These are phyloP conservation scores for Phoma sp. DNA, from an alignment of 2,329 filamentous ascomycete genomes.

Conservation along the genomic window DNA sequence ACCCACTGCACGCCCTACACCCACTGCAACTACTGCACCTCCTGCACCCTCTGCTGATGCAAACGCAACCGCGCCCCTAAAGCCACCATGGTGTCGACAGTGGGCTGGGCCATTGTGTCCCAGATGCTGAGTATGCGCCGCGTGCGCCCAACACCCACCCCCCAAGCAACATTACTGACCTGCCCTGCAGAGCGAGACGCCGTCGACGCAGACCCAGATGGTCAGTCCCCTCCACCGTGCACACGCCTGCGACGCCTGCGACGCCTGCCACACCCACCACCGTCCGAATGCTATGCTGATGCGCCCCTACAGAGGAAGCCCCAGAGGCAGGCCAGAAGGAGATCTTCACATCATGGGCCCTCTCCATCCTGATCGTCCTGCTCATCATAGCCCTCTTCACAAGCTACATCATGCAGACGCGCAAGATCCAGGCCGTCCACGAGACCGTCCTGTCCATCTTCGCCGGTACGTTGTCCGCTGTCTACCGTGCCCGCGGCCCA, in stretches of 20 bases:
- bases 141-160: background rate
- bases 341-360: slow-evolving; percentile 92
- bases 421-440: slow-evolving; percentile 95
- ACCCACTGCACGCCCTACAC: background rate
- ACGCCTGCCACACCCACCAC: background rate
- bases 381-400: slow-evolving; percentile 95
- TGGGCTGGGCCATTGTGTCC: slow-evolving; percentile 43
- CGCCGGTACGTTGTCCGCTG: slow-evolving; percentile 66
- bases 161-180: slow-evolving; percentile 21
- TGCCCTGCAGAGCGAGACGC: slow-evolving; percentile 51
- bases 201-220: slow-evolving; percentile 56
- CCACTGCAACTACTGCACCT: too few relatives aligned
- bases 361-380: slow-evolving; percentile 95
- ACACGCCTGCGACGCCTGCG: slow-evolving; percentile 6
- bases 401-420: slow-evolving; percentile 94
- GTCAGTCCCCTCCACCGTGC: slow-evolving; percentile 36
- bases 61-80: slow-evolving; percentile 37
- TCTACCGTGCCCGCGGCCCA: slow-evolving; percentile 17
- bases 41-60: slow-evolving; percentile 24
- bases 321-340: slow-evolving; percentile 89
- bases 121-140: slow-evolving; percentile 49
- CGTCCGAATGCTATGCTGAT: slow-evolving; percentile 49
- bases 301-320: slow-evolving; percentile 58
- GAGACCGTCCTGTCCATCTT: slow-evolving; percentile 99
- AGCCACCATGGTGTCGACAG: slow-evolving; percentile 48